Evolutionary conservation across 371 early-diverging fungal genomes (phyloP), one percentile per base, ranked within the genome.

Genomic region (Parasitella parasitica): DNA sequence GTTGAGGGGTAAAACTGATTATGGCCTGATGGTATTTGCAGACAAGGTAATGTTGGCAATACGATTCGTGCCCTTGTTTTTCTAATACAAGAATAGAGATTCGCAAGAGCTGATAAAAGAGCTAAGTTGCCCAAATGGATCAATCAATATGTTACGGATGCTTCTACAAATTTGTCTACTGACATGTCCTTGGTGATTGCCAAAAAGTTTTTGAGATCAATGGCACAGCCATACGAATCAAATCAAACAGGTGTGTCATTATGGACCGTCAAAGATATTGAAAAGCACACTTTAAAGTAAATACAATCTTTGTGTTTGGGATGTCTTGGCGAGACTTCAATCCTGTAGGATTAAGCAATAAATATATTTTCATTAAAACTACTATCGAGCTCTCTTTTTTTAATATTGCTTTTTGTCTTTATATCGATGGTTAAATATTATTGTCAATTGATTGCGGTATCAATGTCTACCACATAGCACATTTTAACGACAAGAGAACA

Each of bases 21-120:
- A 99, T 73, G 99, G 99, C 15, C 71, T 99, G 35, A 99, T 99
- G 99, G 89, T 99, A 27, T 92, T 99, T 83, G 99, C 99, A 5
- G 99, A 99, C 71, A 94, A 97, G 82, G 90, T 89, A 74, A 62
- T 49, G 3, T 13, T 22, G 12, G 24, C 22, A 22, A 22, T 46
- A 7, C 11, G 4, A 12, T 46, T 24, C n/a, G n/a, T n/a, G n/a
- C n/a, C n/a, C n/a, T n/a, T n/a, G n/a, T n/a, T n/a, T n/a, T 46
- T 4, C 20, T 24, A 15, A 36, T 12, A 13, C 48, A 13, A 36
- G 36, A 8, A 32, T 66, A 91, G 87, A 80, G 99, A 63, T 99
- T 96, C 79, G 94, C 94, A 20, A 83, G 95, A 22, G 85, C 89
- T 2, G 99, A 99, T 71, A 99, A 98, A 76, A 86, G 97, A 18